phyloP scores from a whole-genome alignment of 768 basidiomycete species.

The Tricholoma hemisulphureum region DNA sequence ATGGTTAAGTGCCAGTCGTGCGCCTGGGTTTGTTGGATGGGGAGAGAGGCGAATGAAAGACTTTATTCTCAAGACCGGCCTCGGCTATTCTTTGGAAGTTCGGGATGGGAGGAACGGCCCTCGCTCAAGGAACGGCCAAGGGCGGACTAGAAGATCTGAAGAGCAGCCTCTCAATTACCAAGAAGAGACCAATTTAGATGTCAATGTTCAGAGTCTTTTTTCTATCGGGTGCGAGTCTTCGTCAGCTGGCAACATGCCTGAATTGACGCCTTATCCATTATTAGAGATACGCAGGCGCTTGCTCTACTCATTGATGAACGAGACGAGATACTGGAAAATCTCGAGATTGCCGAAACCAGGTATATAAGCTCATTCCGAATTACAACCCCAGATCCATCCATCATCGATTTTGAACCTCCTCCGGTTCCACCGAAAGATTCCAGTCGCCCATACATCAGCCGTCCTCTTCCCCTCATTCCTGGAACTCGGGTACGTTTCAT shows the following conservation, averaged over 20 bases:
- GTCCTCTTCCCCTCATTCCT: conserved; percentile 56
- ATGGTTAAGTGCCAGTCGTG: conserved; percentile 62
- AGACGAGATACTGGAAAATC: conserved; percentile 72
- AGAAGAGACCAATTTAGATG: conserved; percentile 49
- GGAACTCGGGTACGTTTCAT: conserved; percentile 29
- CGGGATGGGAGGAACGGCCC: conserved; percentile 25
- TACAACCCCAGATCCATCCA: conserved; percentile 71
- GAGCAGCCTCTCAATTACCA: conserved; percentile 40
- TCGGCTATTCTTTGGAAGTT: conserved; percentile 56
- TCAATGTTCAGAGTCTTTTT: conserved; percentile 72
- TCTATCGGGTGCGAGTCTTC: conserved; percentile 55
- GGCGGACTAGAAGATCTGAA: conserved; percentile 31
- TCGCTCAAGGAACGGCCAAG: conserved; percentile 29
- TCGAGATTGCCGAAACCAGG: conserved; percentile 76
- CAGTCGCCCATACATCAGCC: conserved; percentile 61
- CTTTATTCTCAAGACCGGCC: conserved; percentile 59
- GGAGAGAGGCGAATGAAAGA: conserved; percentile 74
- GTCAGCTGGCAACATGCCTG: neutral
- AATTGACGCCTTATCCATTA: conserved; percentile 4
- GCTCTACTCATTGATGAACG: conserved; percentile 70
- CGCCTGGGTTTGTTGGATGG: conserved; percentile 70
- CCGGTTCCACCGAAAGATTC: conserved; percentile 39
- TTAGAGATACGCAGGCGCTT: conserved; percentile 68
- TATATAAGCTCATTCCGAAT: conserved; percentile 76
- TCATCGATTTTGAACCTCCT: conserved; percentile 54